Evolutionary conservation across 345 rosid genomes (phyloP), one percentile per base, ranked within the genome.

Genomic region (Corchorus olitorius): DNA sequence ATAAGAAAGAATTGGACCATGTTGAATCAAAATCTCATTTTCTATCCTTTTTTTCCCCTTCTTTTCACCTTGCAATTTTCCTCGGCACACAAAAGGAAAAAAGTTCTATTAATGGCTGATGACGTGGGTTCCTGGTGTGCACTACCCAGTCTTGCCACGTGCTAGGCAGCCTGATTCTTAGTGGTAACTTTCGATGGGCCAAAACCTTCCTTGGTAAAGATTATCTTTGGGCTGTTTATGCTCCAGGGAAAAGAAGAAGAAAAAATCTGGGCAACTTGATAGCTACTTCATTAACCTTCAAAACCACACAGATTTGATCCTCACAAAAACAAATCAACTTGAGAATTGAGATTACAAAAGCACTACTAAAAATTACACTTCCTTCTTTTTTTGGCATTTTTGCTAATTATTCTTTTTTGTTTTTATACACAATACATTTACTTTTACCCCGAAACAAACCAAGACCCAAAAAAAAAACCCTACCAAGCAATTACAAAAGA

Each of bases 301-400:
- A 58, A 59, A 11, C 88, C 86, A 83, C 84, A 79, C 72, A 78
- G 71, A 83, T 83, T 78, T 75, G 53, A 84, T 84, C 86, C 77
- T 74, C 76, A 27, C 1, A 59, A 55, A 80, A 53, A 73, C 37
- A 2, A 16, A 70, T 64, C 7, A 56, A 56, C 41, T 49, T 39
- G 35, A n/a, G n/a, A n/a, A n/a, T n/a, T n/a, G n/a, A n/a, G n/a
- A 27, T 33, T 67, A 50, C 20, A 59, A 54, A 46, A 16, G 52
- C 74, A 71, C 48, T 46, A 27, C 10, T 34, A 53, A 54, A 33
- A 50, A 59, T 50, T 50, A 15, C 17, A 8, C 7, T 3, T 46
- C 16, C 16, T 20, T 62, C 19, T 71, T 62, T 17, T 27, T 14
- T 46, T 49, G n/a, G 39, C 3, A 55, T 2, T 17, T 62, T 58